phyloP scores from a whole-genome alignment of 768 basidiomycete genomes.

The Floccularia luteovirens region DNA sequence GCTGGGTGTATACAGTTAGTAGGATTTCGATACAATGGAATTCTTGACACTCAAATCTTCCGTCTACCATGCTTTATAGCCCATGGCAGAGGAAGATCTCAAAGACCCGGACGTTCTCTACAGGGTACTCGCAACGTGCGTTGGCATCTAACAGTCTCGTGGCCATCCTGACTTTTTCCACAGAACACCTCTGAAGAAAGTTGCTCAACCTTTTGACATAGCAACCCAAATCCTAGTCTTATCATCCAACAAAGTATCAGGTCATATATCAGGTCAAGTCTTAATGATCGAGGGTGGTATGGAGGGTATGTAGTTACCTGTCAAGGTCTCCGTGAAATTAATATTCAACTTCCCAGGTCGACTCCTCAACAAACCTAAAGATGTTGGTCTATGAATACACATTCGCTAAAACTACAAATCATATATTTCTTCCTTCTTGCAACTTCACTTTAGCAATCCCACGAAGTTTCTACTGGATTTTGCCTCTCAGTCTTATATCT shows the following conservation, averaged over 20 bases:
- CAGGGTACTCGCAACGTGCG: constrained; percentile 62
- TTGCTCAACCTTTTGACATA: constrained; percentile 54
- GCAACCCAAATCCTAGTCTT: constrained; percentile 58
- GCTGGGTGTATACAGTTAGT: constrained; percentile 51
- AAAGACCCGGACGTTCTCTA: constrained; percentile 47
- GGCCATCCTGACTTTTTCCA: neutral
- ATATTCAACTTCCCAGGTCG: constrained; percentile 16
- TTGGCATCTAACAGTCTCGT: neutral
- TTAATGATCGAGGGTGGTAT: constrained; percentile 72
- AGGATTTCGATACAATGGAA: no score
- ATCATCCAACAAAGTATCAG: constrained; percentile 53
- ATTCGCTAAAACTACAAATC: no score
- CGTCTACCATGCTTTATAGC: constrained; percentile 11
- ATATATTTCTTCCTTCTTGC: no score
- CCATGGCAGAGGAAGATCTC: constrained; percentile 52
- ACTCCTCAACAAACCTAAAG: constrained; percentile 19
- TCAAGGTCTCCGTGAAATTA: neutral
- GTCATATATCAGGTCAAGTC: constrained; percentile 65
- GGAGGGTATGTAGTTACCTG: constrained; percentile 43
- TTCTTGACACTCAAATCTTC: neutral
- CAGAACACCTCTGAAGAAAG: constrained; percentile 65
- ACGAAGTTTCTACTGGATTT: constrained; percentile 15
- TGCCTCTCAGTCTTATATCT: constrained; percentile 44
- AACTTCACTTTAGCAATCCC: no score
- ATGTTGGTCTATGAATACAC: constrained; percentile 10